Conservation (phyloP, 129 eudicot species). For the Erigeron canadensis region DNA sequence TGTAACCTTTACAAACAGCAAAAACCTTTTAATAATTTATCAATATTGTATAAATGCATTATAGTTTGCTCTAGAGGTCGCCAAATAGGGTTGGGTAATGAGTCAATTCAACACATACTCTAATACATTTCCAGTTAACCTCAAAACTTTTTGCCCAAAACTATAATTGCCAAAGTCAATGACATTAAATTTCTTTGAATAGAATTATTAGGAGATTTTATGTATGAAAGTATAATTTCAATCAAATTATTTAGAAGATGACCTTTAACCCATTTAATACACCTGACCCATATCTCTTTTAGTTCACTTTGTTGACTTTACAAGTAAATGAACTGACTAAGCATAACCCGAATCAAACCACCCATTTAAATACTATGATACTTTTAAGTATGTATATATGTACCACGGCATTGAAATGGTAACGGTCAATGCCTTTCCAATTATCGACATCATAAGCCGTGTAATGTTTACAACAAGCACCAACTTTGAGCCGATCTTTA, state of each 20-base stretch:
- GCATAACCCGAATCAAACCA: too few relatives aligned
- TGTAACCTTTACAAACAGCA: constrained; percentile 48
- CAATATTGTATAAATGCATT: not conserved
- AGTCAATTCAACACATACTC: not conserved
- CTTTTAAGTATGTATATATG: not conserved
- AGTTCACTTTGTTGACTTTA: too few relatives aligned
- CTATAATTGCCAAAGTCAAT: too few relatives aligned
- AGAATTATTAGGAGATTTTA: too few relatives aligned
- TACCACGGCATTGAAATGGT: constrained; percentile 86
- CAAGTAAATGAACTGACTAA: too few relatives aligned
- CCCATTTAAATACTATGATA: too few relatives aligned
- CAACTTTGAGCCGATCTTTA: constrained; percentile 75
- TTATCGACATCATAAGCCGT: constrained; percentile 94
- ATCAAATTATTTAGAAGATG: too few relatives aligned
- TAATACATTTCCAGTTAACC: not conserved
- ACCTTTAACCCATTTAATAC: too few relatives aligned
- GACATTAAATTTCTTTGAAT: too few relatives aligned
- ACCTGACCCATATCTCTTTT: too few relatives aligned
- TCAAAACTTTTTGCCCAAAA: too few relatives aligned
- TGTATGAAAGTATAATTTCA: too few relatives aligned
- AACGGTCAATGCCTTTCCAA: constrained; percentile 87
- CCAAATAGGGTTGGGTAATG: not conserved
- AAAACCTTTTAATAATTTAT: not conserved
- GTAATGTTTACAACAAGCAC: constrained; percentile 96
- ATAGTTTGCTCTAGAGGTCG: not conserved